Percentiles rank a stretch among this genome's conserved stretches.
phyloP scores from a whole-genome alignment of 1,284 basidiomycete genomes.

The Puccinia horiana region DNA sequence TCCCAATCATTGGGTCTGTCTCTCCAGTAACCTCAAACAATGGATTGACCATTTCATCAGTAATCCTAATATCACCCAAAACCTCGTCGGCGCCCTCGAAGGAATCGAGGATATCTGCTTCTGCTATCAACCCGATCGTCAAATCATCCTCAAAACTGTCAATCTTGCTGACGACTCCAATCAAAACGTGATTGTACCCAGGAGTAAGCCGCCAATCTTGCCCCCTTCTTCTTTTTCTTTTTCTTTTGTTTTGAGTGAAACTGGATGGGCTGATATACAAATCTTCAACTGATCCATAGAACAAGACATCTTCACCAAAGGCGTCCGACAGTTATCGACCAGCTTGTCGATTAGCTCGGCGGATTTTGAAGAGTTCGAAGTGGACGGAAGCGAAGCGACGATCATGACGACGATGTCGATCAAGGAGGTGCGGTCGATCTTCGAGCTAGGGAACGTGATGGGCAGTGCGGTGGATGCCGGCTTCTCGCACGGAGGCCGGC shows the following conservation, averaged over 20 bases:
- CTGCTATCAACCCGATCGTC: constrained; percentile 30
- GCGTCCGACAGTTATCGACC: constrained; percentile 34
- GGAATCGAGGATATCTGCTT: constrained; percentile 39
- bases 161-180: constrained; percentile 24
- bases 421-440: constrained; percentile 44
- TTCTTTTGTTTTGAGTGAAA: not conserved
- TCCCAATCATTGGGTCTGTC: constrained; percentile 44
- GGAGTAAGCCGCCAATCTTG: not conserved
- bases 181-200: constrained; percentile 18
- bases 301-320: constrained; percentile 40
- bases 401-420: constrained; percentile 38
- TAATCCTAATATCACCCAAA: constrained; percentile 43
- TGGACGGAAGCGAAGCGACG: not conserved
- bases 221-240: not conserved
- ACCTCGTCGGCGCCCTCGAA: constrained; percentile 33
- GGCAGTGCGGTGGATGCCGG: constrained; percentile 39
- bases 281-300: no score
- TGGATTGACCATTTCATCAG: constrained; percentile 45
- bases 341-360: constrained; percentile 15
- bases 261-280: no score
- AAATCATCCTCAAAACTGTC: constrained; percentile 31
- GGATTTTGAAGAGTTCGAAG: constrained; percentile 35
- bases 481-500: constrained; percentile 35
- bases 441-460: constrained; percentile 32
- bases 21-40: constrained; percentile 37